Base-by-base conservation (phyloP, 257 asterid genomes). In the Agastache rugosa region DNA sequence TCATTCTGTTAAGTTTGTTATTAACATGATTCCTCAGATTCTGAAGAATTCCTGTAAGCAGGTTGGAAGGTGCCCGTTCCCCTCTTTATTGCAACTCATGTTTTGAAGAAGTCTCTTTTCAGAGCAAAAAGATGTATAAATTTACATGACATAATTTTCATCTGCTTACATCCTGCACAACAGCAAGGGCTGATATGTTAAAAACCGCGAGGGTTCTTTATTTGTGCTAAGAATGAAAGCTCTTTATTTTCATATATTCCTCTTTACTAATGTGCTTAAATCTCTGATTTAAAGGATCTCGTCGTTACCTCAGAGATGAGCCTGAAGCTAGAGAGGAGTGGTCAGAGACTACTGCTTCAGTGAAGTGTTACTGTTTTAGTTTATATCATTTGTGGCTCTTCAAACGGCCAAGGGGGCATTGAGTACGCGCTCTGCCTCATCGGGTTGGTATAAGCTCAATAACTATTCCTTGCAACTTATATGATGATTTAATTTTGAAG, bases 331-430 rank as follows among this genome's bases (percentile, higher is more conserved):
- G 48, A 60, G 45, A 12, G 17, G 25, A 55, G 12, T 48, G 42
- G 12, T 17, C 41, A 47, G 59, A 19, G 8, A 48, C 51, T 22
- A 8, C 42, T 61, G 17, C 34, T 63, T 78, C 39, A 25, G 17
- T 56, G 35, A 62, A 31, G 35, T 64, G 9, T 39, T 53, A 55
- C 19, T 53, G 35, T 27, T 45, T 48, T 20, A 35, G 1, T 72
- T 50, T 34, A 48, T 63, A 11, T 34, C 67, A 64, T 70, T 41
- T 27, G 31, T 71, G 81, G 77, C 85, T 75, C 81, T 76, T 78
- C 62, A 68, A 58, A 61, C 11, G 60, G 22, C 63, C 66, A 41
- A 77, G 67, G 66, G 74, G 69, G 68, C 50, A 31, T 59, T 29
- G 15, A 48, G 68, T 62, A 56, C 75, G 63, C 50, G 16, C 58